phyloP scores from a whole-genome alignment of 2,329 filamentous ascomycete species.

The Nemania abortiva region DNA sequence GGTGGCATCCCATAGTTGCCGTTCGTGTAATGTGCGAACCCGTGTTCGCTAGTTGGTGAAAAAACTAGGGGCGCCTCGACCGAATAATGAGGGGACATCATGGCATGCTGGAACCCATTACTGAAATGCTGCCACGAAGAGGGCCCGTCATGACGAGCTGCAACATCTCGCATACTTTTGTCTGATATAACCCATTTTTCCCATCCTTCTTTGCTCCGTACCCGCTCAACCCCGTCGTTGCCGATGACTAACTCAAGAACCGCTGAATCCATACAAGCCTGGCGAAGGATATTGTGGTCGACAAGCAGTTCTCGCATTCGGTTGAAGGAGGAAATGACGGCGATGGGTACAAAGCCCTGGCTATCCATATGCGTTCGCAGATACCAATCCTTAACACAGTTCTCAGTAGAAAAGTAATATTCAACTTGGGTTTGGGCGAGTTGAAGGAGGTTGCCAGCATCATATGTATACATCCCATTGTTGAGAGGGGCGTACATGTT shows the following conservation, averaged over 20 bases:
- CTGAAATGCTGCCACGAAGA: conserved; percentile 51
- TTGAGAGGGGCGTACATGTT: conserved; percentile 66
- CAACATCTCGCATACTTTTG: conserved; percentile 76
- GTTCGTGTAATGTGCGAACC: conserved; percentile 51
- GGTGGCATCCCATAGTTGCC: conserved; percentile 45
- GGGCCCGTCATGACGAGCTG: conserved; percentile 79
- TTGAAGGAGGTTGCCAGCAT: conserved; percentile 60
- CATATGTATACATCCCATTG: conserved; percentile 58
- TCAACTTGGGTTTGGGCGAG: conserved; percentile 69
- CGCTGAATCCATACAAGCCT: conserved; percentile 78
- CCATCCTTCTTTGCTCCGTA: conserved; percentile 83
- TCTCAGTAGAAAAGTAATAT: conserved; percentile 98
- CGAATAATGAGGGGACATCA: conserved; percentile 46
- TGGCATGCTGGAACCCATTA: conserved; percentile 37
- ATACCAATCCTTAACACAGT: conserved; percentile 92
- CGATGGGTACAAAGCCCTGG: conserved; percentile 87
- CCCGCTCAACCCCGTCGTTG: conserved; percentile 80
- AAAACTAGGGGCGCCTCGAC: conserved; percentile 48
- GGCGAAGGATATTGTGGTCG: conserved; percentile 79
- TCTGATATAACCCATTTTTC: conserved; percentile 78
- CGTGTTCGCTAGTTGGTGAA: conserved; percentile 49
- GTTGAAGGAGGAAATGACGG: conserved; percentile 86
- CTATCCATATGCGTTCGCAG: conserved; percentile 93
- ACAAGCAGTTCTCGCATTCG: conserved; percentile 80
- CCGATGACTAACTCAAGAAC: conserved; percentile 80